Percentiles rank a stretch among this genome's conserved stretches.
Evolutionary conservation across 495 filamentous ascomycete species (phyloP).

Genomic region (Penicillium ucsense): DNA sequence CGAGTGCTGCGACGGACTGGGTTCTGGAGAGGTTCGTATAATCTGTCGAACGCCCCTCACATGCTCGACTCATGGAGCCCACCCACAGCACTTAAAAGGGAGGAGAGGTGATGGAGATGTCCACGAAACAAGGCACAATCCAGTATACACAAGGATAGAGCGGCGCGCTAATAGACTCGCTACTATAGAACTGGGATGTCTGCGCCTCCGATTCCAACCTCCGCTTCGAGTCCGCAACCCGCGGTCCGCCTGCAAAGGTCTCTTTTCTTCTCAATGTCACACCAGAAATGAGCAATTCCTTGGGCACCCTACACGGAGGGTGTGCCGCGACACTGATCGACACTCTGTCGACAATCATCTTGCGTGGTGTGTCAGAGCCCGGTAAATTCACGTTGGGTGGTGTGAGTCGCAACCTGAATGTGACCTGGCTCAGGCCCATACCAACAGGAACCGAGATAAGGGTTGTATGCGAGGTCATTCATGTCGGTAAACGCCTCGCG

Average conservation of each 20-base stretch:
- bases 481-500: conserved; percentile 50
- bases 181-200: conserved; percentile 26
- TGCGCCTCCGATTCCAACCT: conserved; percentile 23
- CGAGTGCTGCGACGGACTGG: conserved; percentile 16
- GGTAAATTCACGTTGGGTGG: conserved; percentile 57
- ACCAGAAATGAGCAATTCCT: conserved; percentile 45
- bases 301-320: conserved; percentile 61
- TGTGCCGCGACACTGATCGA: conserved; percentile 60
- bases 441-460: conserved; percentile 39
- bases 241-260: conserved; percentile 22
- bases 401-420: conserved; percentile 55
- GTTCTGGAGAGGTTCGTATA: conserved; percentile 13
- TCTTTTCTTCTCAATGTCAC: conserved; percentile 40
- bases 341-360: conserved; percentile 48
- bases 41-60: background rate
- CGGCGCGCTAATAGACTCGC: background rate
- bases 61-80: no score
- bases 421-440: conserved; percentile 58
- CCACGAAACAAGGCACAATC: no score
- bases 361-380: conserved; percentile 45
- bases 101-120: no score
- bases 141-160: no score
- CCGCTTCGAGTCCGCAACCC: conserved; percentile 33
- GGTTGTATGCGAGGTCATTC: conserved; percentile 52
- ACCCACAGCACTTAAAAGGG: no score